Base-by-base conservation (phyloP, 1,139 yeast species). In the Taphrina sp. region DNA sequence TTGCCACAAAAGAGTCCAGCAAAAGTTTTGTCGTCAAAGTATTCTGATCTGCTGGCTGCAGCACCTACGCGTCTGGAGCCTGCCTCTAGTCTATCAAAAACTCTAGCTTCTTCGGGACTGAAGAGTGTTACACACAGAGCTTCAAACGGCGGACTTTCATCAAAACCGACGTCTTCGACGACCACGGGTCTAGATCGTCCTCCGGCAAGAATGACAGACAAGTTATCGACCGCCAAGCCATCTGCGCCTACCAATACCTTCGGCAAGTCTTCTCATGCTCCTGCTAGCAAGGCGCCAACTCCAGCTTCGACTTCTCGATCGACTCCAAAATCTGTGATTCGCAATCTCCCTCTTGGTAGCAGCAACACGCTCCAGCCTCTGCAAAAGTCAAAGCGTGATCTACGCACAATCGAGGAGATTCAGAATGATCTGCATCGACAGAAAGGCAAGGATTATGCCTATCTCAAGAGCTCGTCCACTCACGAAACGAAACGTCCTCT, bases 341-440 rank as follows among this genome's bases (percentile, higher is more conserved):
- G 31, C 24, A 24, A 24, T 12, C 2, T 26, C 4, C 22, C 45
- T 7, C 34, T 29, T 5, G 45, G 22, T 7, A 10, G 20, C 5
- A 26, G 46, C 7, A 23, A 41, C 19, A n/a, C n/a, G n/a, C 46
- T 49, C 3, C 46, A 39, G 24, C 46, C 54, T 16, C 46, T 49
- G 2, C 54, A 49, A 17, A 49, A 49, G 46, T 33, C 19, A 14
- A 49, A 49, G 29, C 42, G 56, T 7, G 56, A 52, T 36, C 41
- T 42, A 1, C 22, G 56, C 12, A 52, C 49, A 8, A 52, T 52
- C 26, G 56, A 42, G 22, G 49, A 52, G 38, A 52, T 52, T 17
- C 56, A 52, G 43, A 52, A 52, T 24, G 56, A 52, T 23, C 5
- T 52, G 14, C 44, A 42, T 24, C 54, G 54, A 22, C 36, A 41